Evolutionary conservation across 2,329 filamentous ascomycete genomes (phyloP), one percentile per base, ranked within the genome.

Genomic region (Cladobotryum mycophilum): DNA sequence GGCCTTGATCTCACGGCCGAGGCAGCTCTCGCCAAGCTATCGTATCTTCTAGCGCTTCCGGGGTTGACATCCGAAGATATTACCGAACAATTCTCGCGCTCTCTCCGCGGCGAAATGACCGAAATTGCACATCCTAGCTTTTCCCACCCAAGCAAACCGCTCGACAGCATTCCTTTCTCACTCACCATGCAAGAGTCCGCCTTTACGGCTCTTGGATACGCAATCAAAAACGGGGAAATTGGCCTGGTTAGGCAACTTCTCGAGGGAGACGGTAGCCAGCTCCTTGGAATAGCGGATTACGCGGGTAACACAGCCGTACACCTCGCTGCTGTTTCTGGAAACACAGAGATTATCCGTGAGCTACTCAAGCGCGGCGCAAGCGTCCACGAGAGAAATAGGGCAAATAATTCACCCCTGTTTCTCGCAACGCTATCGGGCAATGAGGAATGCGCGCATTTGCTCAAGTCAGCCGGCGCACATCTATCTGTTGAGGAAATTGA

Each of bases 1-100:
- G 91, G 91, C 5, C 81, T 91, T 58, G 90, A 95, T 62, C 78
- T 96, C 70, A 96, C 91, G 0, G 87, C 87, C 18, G 91, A 96
- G 71, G 91, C 89, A 3, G 91, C 91, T 5, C 79, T 96, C 58
- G 93, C 91, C 17, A 96, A 96, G 68, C 78, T 96, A 25, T 88
- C 89, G 1, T 95, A 95, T 66, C 79, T 96, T 3, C 78, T 96
- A 15, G 86, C 88, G 4, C 66, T 78, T 4, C 82, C 86, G 1
- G 76, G 75, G 33, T 73, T 86, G n/a, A 76, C 79, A 0, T 75
- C 80, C 7, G 73, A 78, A 48, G 84, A 88, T 18, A 82, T 96
- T 25, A 77, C 82, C 3, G 75, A 74, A 54, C 76, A 78, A 54
- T 95, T 96, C 81, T 83, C 86, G 6, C 70, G 78, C 20, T 88